These are phyloP conservation scores for Ceratocystis alfenasii DNA, from an alignment of 2,329 filamentous ascomycete species.

Conservation along the genomic window DNA sequence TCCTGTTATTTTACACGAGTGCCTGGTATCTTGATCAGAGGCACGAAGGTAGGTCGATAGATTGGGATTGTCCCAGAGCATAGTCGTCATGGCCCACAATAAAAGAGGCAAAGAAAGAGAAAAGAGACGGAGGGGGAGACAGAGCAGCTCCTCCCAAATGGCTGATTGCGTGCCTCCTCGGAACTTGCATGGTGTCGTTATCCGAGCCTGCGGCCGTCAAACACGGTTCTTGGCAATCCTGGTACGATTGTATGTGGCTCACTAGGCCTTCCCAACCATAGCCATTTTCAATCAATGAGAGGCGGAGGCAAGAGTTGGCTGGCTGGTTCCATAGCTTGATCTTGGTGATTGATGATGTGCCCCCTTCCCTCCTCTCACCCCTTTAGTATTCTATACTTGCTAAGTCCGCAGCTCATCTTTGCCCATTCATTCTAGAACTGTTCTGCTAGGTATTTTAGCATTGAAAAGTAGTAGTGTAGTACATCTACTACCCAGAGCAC, in stretches of 20 bases:
- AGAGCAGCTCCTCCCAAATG: background rate
- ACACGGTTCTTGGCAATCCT: conserved; percentile 1
- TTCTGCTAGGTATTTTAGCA: background rate
- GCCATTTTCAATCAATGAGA: background rate
- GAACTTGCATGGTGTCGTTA: conserved; percentile 5
- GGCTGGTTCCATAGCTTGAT: background rate
- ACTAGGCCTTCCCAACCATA: background rate
- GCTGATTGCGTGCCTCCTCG: conserved; percentile 6
- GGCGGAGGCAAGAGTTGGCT: background rate
- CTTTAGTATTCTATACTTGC: background rate
- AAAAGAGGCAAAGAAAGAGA: background rate
- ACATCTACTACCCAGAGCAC: background rate
- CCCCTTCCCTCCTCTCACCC: background rate
- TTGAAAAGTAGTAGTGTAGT: background rate
- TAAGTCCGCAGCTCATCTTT: background rate
- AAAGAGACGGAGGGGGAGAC: background rate
- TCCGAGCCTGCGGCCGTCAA: conserved; percentile 8
- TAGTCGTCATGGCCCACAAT: background rate
- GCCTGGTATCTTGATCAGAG: background rate
- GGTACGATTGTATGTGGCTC: background rate
- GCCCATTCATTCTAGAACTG: background rate
- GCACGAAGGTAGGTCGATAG: background rate
- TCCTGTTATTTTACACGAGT: background rate
- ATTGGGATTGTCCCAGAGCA: conserved; percentile 1
- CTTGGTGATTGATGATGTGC: background rate